A percentile compares a stretch with the other conserved stretches of the same genome.
These are phyloP conservation scores for Perilla frutescens DNA, from an alignment of 257 asterid species.

Conservation along the genomic window DNA sequence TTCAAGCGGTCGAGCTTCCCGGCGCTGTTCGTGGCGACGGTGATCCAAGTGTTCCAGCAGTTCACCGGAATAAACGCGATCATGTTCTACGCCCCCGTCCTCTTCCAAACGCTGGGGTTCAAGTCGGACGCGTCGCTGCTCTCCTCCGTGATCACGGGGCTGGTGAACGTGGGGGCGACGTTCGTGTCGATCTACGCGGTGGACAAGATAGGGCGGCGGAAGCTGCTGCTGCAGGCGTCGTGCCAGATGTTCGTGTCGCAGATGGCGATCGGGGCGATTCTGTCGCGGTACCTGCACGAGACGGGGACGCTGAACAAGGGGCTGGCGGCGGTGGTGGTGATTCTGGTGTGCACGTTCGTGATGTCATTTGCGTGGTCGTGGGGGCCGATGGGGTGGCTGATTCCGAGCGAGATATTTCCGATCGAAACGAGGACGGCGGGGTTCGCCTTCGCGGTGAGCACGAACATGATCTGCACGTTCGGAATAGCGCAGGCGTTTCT, in stretches of 20 bases:
- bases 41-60: slow-evolving; percentile 76
- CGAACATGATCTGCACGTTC: slow-evolving; percentile 74
- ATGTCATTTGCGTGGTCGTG: slow-evolving; percentile 92
- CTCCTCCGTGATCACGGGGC: slow-evolving; percentile 81
- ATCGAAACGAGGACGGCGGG: slow-evolving; percentile 86
- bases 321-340: slow-evolving; percentile 54
- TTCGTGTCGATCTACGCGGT: slow-evolving; percentile 80
- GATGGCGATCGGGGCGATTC: slow-evolving; percentile 60
- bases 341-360: slow-evolving; percentile 72
- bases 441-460: slow-evolving; percentile 76
- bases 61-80: slow-evolving; percentile 91
- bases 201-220: slow-evolving; percentile 71
- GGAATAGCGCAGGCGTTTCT: slow-evolving; percentile 88
- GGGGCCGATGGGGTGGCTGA: slow-evolving; percentile 97
- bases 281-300: slow-evolving; percentile 52
- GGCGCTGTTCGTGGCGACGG: slow-evolving; percentile 59
- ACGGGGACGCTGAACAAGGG: slow-evolving; percentile 53
- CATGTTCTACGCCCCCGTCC: slow-evolving; percentile 90
- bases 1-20: slow-evolving; percentile 77
- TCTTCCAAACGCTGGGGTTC: slow-evolving; percentile 77
- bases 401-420: slow-evolving; percentile 87
- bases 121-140: slow-evolving; percentile 68
- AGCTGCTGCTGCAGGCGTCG: slow-evolving; percentile 80
- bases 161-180: slow-evolving; percentile 77
- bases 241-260: slow-evolving; percentile 83